These are phyloP conservation scores for barley (Hordeum vulgare) DNA, from an alignment of 176 grass and related monocot genomes.

Conservation along the genomic window DNA sequence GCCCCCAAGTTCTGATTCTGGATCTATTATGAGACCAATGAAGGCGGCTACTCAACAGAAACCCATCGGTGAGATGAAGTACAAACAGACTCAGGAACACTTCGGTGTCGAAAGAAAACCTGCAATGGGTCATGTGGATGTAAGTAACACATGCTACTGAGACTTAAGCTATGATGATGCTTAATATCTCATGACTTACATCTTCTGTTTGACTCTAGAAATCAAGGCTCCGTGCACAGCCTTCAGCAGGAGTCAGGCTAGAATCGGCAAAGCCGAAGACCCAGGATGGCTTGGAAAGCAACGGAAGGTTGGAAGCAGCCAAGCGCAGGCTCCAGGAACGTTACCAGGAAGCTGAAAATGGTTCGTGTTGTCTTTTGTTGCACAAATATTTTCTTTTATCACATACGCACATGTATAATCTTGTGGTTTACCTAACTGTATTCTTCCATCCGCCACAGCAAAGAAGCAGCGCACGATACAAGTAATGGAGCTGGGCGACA, in stretches of 20 bases:
- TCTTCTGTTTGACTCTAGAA: conserved; percentile 35
- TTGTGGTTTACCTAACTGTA: conserved; percentile 11
- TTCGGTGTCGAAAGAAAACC: conserved; percentile 42
- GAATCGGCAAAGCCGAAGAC: conserved; percentile 41
- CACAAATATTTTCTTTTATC: background rate
- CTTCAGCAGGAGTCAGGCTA: conserved; percentile 35
- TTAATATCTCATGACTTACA: conserved; percentile 27
- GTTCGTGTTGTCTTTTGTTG: conserved; percentile 17
- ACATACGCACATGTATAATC: background rate
- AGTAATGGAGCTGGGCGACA: conserved; percentile 65
- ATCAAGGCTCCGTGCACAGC: conserved; percentile 36
- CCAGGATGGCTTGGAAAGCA: conserved; percentile 43
- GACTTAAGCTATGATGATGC: background rate
- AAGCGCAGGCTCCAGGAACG: conserved; percentile 89
- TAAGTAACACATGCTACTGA: conserved; percentile 49
- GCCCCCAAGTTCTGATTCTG: conserved; percentile 33
- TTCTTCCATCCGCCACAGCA: conserved; percentile 39
- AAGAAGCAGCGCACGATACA: conserved; percentile 87
- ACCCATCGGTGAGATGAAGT: conserved; percentile 22
- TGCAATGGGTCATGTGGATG: conserved; percentile 32
- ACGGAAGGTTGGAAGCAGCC: conserved; percentile 57
- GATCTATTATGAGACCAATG: conserved; percentile 34
- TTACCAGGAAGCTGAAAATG: conserved; percentile 91
- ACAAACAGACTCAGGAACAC: conserved; percentile 21
- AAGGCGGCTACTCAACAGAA: conserved; percentile 33